Evolutionary conservation across 1,284 basidiomycete genomes (phyloP).

Genomic region (Microbotryum lychnidis-dioicae): DNA sequence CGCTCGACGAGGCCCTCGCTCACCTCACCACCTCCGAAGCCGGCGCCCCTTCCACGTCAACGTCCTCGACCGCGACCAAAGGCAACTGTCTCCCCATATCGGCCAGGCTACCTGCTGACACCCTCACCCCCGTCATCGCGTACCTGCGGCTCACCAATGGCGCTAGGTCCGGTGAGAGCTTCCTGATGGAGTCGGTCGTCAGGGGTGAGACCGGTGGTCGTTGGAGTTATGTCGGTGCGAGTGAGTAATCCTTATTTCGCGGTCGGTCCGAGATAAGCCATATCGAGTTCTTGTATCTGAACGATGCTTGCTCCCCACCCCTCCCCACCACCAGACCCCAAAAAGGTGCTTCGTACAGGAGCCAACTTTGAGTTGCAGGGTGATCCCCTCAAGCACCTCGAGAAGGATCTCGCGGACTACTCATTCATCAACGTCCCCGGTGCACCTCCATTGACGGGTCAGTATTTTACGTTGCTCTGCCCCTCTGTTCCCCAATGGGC

Average conservation of each 20-base stretch:
- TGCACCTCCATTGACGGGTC: conserved; percentile 79
- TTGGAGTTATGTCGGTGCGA: conserved; percentile 92
- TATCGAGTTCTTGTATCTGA: background rate
- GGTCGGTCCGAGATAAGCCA: background rate
- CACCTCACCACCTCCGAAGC: conserved; percentile 17
- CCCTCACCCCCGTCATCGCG: conserved; percentile 93
- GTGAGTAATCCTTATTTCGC: conserved; percentile 46
- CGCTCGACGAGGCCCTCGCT: conserved; percentile 18
- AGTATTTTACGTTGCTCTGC: conserved; percentile 12
- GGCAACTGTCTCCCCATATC: conserved; percentile 92
- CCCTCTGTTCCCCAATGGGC: background rate
- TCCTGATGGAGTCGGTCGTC: conserved; percentile 83
- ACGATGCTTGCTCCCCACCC: background rate
- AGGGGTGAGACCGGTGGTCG: conserved; percentile 84
- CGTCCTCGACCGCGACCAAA: background rate
- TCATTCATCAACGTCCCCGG: conserved; percentile 85
- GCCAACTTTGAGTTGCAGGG: conserved; percentile 71
- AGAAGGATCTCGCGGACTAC: conserved; percentile 78
- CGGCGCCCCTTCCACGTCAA: background rate
- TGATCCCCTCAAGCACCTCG: conserved; percentile 76
- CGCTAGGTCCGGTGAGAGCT: conserved; percentile 68
- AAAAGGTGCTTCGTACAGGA: conserved; percentile 84
- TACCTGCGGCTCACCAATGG: conserved; percentile 89
- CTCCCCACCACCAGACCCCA: conserved; percentile 56
- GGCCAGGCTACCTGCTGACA: conserved; percentile 85